These are phyloP conservation scores for Trichoderma asperelloides DNA, from an alignment of 495 filamentous ascomycete genomes.

Conservation along the genomic window DNA sequence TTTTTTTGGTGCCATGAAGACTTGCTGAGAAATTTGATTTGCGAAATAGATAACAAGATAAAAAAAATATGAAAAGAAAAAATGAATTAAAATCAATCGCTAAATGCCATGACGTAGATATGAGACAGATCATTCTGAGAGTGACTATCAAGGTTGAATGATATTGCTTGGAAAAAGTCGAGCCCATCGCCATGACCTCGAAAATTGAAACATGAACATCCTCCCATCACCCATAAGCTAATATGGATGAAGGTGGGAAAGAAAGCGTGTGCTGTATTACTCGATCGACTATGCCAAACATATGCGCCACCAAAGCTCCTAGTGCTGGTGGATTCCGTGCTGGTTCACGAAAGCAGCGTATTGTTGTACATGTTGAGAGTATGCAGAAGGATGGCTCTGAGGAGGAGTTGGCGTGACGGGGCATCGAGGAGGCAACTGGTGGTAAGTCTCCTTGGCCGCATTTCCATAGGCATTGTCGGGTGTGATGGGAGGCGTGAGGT, in stretches of 20 bases:
- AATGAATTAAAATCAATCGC: constrained; percentile 13
- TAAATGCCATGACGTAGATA: constrained; percentile 14
- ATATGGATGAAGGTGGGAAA: neutral
- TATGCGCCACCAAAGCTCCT: constrained; percentile 4
- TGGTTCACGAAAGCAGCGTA: constrained; percentile 3
- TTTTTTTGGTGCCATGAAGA: constrained; percentile 11
- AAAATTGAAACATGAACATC: constrained; percentile 1
- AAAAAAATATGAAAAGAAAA: constrained; percentile 11
- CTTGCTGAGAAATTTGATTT: constrained; percentile 11
- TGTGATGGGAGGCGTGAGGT: constrained; percentile 91
- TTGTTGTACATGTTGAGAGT: neutral
- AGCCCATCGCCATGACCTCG: constrained; percentile 2
- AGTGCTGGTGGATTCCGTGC: constrained; percentile 5
- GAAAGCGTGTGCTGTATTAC: neutral
- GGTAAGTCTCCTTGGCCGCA: constrained; percentile 32
- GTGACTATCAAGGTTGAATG: constrained; percentile 6
- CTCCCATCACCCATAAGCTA: neutral
- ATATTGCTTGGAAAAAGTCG: neutral
- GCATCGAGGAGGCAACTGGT: constrained; percentile 35
- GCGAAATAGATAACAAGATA: constrained; percentile 4
- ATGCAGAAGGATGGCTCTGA: constrained; percentile 14
- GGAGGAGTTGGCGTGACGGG: constrained; percentile 48
- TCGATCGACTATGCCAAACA: neutral
- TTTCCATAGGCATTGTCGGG: constrained; percentile 60
- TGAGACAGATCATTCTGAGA: constrained; percentile 11